Evolutionary conservation across 2,329 filamentous ascomycete genomes (phyloP).

Genomic region (Monosporascus sp.): DNA sequence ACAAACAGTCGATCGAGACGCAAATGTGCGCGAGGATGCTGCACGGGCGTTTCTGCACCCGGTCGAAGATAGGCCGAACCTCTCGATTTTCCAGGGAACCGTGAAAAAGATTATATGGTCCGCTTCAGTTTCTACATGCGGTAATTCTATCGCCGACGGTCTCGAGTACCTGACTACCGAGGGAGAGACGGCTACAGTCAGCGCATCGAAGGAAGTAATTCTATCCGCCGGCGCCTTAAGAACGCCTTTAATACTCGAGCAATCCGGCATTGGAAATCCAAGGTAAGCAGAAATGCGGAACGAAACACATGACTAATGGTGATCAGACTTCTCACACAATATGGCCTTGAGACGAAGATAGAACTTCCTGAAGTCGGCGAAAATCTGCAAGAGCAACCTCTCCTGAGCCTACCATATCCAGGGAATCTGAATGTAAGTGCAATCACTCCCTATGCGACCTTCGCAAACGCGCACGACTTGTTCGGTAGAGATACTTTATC

Average conservation of each 20-base stretch:
- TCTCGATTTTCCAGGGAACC: conserved; percentile 33
- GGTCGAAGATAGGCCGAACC: conserved; percentile 31
- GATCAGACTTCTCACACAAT: conserved; percentile 31
- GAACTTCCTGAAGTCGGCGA: conserved; percentile 47
- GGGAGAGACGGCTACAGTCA: conserved; percentile 29
- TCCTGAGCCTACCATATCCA: conserved; percentile 20
- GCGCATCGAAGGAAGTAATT: conserved; percentile 42
- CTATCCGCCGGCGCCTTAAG: conserved; percentile 44
- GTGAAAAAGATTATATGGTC: conserved; percentile 28
- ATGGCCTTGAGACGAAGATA: conserved; percentile 38
- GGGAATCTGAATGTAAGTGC: conserved; percentile 14
- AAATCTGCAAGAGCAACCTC: conserved; percentile 47
- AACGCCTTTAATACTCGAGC: conserved; percentile 47
- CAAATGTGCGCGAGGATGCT: conserved; percentile 34
- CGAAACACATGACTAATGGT: conserved; percentile 10
- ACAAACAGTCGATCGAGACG: conserved; percentile 32
- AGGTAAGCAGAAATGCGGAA: conserved; percentile 11
- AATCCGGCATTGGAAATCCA: conserved; percentile 45
- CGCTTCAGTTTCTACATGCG: conserved; percentile 1
- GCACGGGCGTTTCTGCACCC: conserved; percentile 38
- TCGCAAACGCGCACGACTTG: conserved; percentile 28
- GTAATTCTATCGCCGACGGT: conserved; percentile 23
- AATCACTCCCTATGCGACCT: conserved; percentile 26
- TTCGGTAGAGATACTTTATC: conserved; percentile 23
- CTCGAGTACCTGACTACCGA: conserved; percentile 32